Base-by-base conservation (phyloP, 2,329 filamentous ascomycete species). In the Mycogone perniciosa region DNA sequence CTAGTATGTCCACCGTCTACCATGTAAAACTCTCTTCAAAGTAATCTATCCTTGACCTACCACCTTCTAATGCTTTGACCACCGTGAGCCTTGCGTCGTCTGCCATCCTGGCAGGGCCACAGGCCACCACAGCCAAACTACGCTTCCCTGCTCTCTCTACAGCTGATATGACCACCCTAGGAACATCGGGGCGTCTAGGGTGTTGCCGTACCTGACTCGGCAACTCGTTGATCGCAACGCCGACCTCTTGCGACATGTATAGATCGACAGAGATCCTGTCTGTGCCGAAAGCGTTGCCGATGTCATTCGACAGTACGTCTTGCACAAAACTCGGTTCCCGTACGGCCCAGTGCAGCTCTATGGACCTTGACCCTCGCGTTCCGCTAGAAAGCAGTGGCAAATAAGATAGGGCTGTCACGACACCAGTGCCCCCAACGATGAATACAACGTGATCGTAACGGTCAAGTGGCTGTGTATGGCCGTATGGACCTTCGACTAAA, bases 401-500 rank as follows among this genome's bases (percentile, higher is more conserved):
- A 48, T 76, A 71, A 1, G 72, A 69, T 0, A 75, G 55, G 0
- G 72, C 64, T 0, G 71, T 65, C 11, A 72, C 72, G 10, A 76
- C 67, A 0, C 73, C 73, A 43, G 70, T 75, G 0, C 73, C 73
- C 1, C 73, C 73, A 0, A 70, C 70, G 4, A 76, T 57, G 50
- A 76, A 75, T 0, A 75, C 51, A 2, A 75, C 57, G 26, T 66
- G 64, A 9, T 67, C 62, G 40, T 72, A 75, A 1, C 56, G 54
- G 38, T 69, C 58, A 3, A 76, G 62, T 0, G 67, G 64, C 4
- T 67, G 64, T 0, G 67, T 69, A 31, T 70, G 66, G 0, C 73
- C 73, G 42, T 76, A 76, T 0, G 73, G 73, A 0, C 73, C 73
- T 10, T 76, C 73, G 5, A 76, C 64, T 0, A 75, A 58, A 0